These are phyloP conservation scores for Jamesozyma lodderae DNA, from an alignment of 805 yeast genomes.

Conservation along the genomic window DNA sequence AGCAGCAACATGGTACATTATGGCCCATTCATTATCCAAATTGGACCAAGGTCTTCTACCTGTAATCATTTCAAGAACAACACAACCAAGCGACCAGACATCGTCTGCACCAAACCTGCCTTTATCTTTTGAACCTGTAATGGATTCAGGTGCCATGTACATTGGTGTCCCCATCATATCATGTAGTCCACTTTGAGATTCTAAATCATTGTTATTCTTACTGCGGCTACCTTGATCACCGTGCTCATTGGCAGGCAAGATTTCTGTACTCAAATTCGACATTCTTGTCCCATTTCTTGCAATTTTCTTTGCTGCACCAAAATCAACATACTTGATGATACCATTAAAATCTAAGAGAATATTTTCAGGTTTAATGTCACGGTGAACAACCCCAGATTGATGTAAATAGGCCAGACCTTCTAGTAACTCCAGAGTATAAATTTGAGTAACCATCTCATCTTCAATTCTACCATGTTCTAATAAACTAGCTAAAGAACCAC, in stretches of 20 bases:
- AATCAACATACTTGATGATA: conserved; percentile 89
- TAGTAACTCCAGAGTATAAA: conserved; percentile 82
- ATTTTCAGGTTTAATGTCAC: conserved; percentile 95
- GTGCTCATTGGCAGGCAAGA: background rate
- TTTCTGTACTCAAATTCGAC: conserved; percentile 1
- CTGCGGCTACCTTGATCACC: background rate
- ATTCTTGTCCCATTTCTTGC: conserved; percentile 46
- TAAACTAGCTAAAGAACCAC: conserved; percentile 82
- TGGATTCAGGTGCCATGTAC: conserved; percentile 98
- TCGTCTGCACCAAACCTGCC: conserved; percentile 44
- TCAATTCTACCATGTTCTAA: conserved; percentile 90
- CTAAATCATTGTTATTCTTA: conserved; percentile 9
- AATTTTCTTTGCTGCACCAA: conserved; percentile 92
- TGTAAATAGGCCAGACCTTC: conserved; percentile 94
- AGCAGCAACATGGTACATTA: conserved; percentile 96
- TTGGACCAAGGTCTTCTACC: conserved; percentile 96
- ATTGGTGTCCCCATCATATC: conserved; percentile 83
- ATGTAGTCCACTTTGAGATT: conserved; percentile 12
- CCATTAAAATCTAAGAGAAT: conserved; percentile 85
- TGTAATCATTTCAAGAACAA: conserved; percentile 92
- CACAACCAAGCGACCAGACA: conserved; percentile 96
- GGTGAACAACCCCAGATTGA: conserved; percentile 89
- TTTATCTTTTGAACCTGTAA: conserved; percentile 56
- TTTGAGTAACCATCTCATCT: conserved; percentile 86
- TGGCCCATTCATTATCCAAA: conserved; percentile 94